These are phyloP conservation scores for Ceratocystis ficicola DNA, from an alignment of 2,329 filamentous ascomycete genomes.

Conservation along the genomic window DNA sequence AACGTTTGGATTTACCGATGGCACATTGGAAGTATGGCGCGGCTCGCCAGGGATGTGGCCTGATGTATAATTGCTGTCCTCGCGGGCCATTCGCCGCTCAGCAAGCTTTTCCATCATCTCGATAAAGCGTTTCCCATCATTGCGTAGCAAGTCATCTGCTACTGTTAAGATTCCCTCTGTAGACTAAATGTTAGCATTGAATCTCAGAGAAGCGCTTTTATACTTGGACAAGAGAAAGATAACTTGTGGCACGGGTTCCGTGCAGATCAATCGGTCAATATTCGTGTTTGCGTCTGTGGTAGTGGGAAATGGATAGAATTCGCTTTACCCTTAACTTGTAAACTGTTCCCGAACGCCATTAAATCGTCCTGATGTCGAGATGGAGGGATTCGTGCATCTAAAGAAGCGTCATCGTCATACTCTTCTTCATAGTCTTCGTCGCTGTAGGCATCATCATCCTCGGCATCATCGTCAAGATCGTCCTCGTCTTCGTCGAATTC, in stretches of 20 bases:
- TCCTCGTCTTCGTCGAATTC: conserved; percentile 44
- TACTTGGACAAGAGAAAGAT: neutral
- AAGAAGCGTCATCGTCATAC: conserved; percentile 54
- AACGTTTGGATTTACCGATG: conserved; percentile 28
- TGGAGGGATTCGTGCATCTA: conserved; percentile 47
- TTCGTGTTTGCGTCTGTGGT: too few relatives aligned
- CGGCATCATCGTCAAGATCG: conserved; percentile 45
- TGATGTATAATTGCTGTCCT: conserved; percentile 50
- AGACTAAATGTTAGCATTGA: conserved; percentile 33
- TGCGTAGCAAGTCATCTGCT: conserved; percentile 94
- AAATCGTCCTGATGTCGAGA: conserved; percentile 58
- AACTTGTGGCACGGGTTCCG: neutral
- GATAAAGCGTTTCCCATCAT: conserved; percentile 98
- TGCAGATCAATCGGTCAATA: too few relatives aligned
- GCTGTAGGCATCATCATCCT: conserved; percentile 26
- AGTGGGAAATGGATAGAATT: too few relatives aligned
- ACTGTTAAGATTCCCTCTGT: conserved; percentile 79
- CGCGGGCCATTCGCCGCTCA: conserved; percentile 90
- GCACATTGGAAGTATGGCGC: conserved; percentile 38
- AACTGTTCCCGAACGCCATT: conserved; percentile 92
- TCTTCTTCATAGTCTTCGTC: conserved; percentile 42
- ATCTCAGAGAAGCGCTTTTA: neutral
- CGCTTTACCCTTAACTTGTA: conserved; percentile 71
- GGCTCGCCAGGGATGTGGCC: conserved; percentile 2
- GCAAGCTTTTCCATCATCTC: conserved; percentile 99